A percentile compares a stretch with the other conserved stretches of the same genome.
Evolutionary conservation across 768 basidiomycete genomes (phyloP).

Genomic region (Tephrocybe sp.): DNA sequence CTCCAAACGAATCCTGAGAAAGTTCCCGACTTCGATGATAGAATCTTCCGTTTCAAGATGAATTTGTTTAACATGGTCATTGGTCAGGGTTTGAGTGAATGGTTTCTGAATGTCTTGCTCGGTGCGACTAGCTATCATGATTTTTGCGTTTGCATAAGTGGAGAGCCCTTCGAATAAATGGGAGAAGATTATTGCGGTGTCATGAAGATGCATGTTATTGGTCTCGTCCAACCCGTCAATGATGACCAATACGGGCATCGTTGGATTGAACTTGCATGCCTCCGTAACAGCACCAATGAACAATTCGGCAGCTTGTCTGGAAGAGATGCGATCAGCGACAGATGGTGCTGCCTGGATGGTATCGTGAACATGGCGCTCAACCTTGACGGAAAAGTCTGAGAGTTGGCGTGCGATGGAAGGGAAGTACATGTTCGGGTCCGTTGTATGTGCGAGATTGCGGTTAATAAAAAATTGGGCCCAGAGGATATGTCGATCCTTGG

Average conservation of each 20-base stretch:
- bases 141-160: slow-evolving; percentile 7
- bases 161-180: slow-evolving; percentile 2
- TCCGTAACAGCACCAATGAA: slow-evolving; percentile 12
- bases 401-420: too few relatives aligned
- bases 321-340: slow-evolving; percentile 5
- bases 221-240: slow-evolving; percentile 20
- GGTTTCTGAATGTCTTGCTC: slow-evolving; percentile 14
- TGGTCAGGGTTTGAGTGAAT: slow-evolving; percentile 6
- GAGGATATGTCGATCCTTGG: background rate
- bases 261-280: slow-evolving; percentile 2
- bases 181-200: slow-evolving; percentile 12
- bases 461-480: too few relatives aligned
- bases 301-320: slow-evolving; percentile 12
- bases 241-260: slow-evolving; percentile 12
- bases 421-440: background rate
- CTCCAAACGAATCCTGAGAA: slow-evolving; percentile 1
- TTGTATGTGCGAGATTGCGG: too few relatives aligned
- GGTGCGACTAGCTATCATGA: slow-evolving; percentile 17
- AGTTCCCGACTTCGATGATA: slow-evolving; percentile 14
- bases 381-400: too few relatives aligned
- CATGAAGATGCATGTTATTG: slow-evolving; percentile 1
- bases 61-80: slow-evolving; percentile 12
- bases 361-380: too few relatives aligned
- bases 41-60: slow-evolving; percentile 12
- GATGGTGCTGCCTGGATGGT: too few relatives aligned